Evolutionary conservation across 2,329 filamentous ascomycete genomes (phyloP), one percentile per base, ranked within the genome.

Genomic region (Paecilomyces fulvus): DNA sequence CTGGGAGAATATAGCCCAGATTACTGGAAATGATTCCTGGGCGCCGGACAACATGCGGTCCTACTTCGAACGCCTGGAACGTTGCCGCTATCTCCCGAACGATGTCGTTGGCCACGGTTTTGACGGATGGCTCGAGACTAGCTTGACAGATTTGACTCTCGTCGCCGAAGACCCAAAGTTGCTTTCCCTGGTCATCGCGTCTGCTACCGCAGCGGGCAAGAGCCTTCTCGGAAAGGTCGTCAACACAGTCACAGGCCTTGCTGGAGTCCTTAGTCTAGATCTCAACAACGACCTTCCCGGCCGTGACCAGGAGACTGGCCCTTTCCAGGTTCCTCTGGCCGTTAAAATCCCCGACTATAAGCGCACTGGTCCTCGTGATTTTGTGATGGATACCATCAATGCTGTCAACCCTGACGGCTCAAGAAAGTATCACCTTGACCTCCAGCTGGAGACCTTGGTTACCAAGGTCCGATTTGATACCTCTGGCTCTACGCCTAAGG

Each of bases 1-100:
- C 67, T 87, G 80, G 73, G 73, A 82, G 30, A 66, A 79, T 57
- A 78, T 86, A 49, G 79, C 76, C 9, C 65, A 69, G 11, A 63
- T 85, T 31, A 87, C 84, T 7, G 83, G 83, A 12, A 83, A 87
- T 63, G 63, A 71, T 0, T 80, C 80, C 0, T 86, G 83, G 83
- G 69, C 74, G 0, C 69, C 82, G 0, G 66, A 69, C 2, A 81
- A 81, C 54, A 85, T 86, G 82, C 73, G 80, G 53, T 69, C 75
- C 52, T 80, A 83, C 68, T 83, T 80, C 56, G 64, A 73, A 48
- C 75, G 73, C 60, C 62, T 85, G 48, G 82, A 85, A 67, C 72
- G 76, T 52, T 79, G 79, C 69, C 65, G 74, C 11, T 83, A 84
- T 65, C 67, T 81, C 1, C 73, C 63, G 55, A 73, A 59, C 56